Evolutionary conservation across 768 basidiomycete genomes (phyloP), one percentile per base, ranked within the genome.

Genomic region (Paxillus involutus): DNA sequence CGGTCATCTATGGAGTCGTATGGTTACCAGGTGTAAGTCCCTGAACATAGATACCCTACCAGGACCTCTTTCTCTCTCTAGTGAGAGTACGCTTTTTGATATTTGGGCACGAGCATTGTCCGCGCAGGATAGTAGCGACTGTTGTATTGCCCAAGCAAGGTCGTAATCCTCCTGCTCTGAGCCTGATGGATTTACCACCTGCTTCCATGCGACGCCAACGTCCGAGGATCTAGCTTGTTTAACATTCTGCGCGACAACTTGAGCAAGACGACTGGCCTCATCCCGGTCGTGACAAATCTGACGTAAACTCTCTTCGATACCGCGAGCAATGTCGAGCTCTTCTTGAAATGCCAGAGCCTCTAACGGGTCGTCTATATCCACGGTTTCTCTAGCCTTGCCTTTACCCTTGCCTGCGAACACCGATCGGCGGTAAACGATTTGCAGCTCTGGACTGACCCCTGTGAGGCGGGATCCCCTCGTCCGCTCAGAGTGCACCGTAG

Each of bases 261-360:
- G 51, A 33, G 59, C 53, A 33, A 59, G 21, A n/a, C 47, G 46
- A 37, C 13, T 24, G 30, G 32, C 52, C 24, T 55, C 56, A 30
- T 24, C 33, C 2, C 16, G 50, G 6, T 48, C 51, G 17, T 58
- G 53, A 19, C 39, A 43, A 24, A 56, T 42, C 44, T 73, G 71
- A 29, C 52, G 48, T 37, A 83, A 62, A 51, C 80, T 84, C 35
- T 77, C 73, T 61, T 73, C 72, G 19, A 84, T 75, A 10, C 81
- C 81, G 37, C 60, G 67, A 14, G 75, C 73, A 17, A 83, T 56
- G 16, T 81, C 77, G 8, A 63, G 55, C 16, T 76, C 77, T 57
- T 81, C 80, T 50, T 64, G 63, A 16, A 57, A 49, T 19, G 39
- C 55, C 29, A 68, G 57, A 24, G 57, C 56, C 33, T 51, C 56